Evolutionary conservation across 2,329 filamentous ascomycete genomes (phyloP).

Genomic region (Daldinia eschscholtzii): DNA sequence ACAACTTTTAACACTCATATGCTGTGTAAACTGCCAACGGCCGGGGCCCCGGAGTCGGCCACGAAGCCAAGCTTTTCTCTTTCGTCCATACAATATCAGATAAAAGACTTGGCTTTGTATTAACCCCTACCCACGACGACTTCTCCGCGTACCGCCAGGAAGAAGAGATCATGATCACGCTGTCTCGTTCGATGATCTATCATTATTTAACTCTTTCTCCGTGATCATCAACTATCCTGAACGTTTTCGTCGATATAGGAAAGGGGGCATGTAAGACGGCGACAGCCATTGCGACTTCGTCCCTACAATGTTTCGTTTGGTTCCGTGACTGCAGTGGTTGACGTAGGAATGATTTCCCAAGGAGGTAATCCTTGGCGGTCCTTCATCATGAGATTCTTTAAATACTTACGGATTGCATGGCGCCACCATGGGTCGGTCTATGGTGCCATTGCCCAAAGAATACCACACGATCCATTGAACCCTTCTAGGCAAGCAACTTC

Average conservation of each 20-base stretch:
- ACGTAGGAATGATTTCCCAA: constrained; percentile 26
- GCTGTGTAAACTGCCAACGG: constrained; percentile 13
- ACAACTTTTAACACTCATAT: not conserved
- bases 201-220: constrained; percentile 10
- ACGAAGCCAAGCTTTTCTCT: constrained; percentile 23
- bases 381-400: constrained; percentile 36
- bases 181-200: constrained; percentile 17
- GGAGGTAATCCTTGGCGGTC: constrained; percentile 36
- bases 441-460: constrained; percentile 36
- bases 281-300: constrained; percentile 18
- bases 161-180: constrained; percentile 5
- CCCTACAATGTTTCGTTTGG: constrained; percentile 31
- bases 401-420: constrained; percentile 27
- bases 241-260: constrained; percentile 4
- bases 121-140: constrained; percentile 39
- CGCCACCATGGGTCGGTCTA: constrained; percentile 32
- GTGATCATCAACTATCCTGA: constrained; percentile 15
- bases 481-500: constrained; percentile 24
- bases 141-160: not conserved
- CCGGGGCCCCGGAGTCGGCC: constrained; percentile 12
- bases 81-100: constrained; percentile 7
- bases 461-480: constrained; percentile 35
- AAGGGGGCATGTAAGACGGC: not conserved
- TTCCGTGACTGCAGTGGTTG: constrained; percentile 23
- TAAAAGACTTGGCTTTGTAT: constrained; percentile 27